These are phyloP conservation scores for Leptographium galeiforme DNA, from an alignment of 2,329 filamentous ascomycete genomes.

Conservation along the genomic window DNA sequence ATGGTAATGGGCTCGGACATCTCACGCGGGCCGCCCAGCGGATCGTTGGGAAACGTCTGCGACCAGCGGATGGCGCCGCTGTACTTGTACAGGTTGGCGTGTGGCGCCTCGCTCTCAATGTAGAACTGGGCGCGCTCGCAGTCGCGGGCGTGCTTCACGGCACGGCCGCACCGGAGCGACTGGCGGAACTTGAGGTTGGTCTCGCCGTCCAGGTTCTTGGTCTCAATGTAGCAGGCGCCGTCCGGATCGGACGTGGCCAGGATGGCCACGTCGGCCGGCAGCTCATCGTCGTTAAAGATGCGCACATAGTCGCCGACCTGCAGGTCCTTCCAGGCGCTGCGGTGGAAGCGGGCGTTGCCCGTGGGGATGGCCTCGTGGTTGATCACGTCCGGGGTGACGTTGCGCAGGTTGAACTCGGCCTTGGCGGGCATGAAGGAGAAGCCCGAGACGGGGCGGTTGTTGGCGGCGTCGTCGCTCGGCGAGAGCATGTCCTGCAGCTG, in stretches of 20 bases:
- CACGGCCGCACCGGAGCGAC: conserved; percentile 71
- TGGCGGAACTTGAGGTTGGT: conserved; percentile 94
- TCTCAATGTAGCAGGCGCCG: conserved; percentile 93
- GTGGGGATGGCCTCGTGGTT: conserved; percentile 53
- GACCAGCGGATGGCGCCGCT: conserved; percentile 81
- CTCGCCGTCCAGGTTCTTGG: conserved; percentile 94
- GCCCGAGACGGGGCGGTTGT: conserved; percentile 18
- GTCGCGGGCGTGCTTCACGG: conserved; percentile 76
- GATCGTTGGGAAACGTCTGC: conserved; percentile 50
- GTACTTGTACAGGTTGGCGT: conserved; percentile 92
- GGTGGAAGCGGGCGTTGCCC: conserved; percentile 74
- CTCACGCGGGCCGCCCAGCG: conserved; percentile 48
- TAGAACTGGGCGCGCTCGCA: conserved; percentile 80
- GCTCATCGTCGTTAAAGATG: conserved; percentile 89
- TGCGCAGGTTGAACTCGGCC: conserved; percentile 21
- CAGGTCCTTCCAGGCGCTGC: conserved; percentile 88
- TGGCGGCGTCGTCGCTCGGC: conserved; percentile 23
- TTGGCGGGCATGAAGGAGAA: conserved; percentile 24
- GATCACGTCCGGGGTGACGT: conserved; percentile 48
- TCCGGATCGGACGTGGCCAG: conserved; percentile 87
- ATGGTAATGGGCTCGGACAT: conserved; percentile 92
- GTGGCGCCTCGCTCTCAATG: conserved; percentile 81
- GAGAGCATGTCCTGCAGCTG: conserved; percentile 20
- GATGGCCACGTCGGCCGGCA: conserved; percentile 87
- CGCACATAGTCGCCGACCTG: conserved; percentile 94